These are phyloP conservation scores for Metschnikowia aberdeeniae DNA, from an alignment of 805 yeast genomes.

Conservation along the genomic window DNA sequence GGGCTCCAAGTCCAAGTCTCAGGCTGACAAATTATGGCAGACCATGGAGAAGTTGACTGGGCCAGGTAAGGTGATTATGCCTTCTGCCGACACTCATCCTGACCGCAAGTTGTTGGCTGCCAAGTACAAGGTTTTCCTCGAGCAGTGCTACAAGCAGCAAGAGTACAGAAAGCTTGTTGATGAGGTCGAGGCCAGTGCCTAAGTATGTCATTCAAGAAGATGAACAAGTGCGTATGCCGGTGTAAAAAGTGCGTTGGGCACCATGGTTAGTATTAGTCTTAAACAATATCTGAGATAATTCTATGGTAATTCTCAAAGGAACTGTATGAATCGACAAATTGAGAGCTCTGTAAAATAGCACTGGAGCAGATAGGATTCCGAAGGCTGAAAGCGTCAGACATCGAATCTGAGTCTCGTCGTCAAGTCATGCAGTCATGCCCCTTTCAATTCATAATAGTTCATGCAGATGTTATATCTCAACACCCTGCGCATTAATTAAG, in stretches of 20 bases:
- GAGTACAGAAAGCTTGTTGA: slow-evolving; percentile 71
- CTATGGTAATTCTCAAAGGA: no score
- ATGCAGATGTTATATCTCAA: no score
- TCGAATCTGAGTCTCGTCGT: background rate
- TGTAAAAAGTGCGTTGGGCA: background rate
- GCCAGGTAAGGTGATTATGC: slow-evolving; percentile 73
- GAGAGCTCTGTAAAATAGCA: no score
- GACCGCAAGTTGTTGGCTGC: slow-evolving; percentile 69
- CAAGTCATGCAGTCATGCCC: no score
- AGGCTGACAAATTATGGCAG: slow-evolving; percentile 73
- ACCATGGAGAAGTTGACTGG: slow-evolving; percentile 84
- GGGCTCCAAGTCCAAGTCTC: slow-evolving; percentile 19
- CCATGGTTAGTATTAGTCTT: no score
- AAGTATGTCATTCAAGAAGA: no score
- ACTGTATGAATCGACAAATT: no score
- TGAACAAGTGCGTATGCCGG: background rate
- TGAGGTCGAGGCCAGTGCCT: slow-evolving; percentile 29
- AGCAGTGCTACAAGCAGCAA: slow-evolving; percentile 79
- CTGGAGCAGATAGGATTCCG: no score
- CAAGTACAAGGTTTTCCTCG: slow-evolving; percentile 82
- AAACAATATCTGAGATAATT: background rate
- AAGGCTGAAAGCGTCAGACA: no score
- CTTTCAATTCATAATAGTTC: no score
- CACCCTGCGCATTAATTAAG: no score
- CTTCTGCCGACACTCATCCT: slow-evolving; percentile 52